Percentiles rank a stretch among this genome's conserved stretches.
These are phyloP conservation scores for Annulohypoxylon truncatum DNA, from an alignment of 2,329 filamentous ascomycete species.

Conservation along the genomic window DNA sequence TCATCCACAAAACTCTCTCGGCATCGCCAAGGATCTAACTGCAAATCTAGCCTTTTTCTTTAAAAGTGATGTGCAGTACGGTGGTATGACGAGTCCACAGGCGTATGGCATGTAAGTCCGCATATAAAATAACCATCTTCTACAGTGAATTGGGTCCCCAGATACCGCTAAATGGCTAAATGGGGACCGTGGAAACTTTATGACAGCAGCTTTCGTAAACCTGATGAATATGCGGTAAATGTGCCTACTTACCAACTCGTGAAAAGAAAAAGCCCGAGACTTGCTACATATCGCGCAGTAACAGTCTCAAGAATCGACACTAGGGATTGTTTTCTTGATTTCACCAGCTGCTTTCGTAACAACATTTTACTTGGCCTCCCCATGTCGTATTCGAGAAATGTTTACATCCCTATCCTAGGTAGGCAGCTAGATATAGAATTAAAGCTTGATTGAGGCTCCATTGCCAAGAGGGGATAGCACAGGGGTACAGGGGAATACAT, in stretches of 20 bases:
- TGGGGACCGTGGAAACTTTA: conserved; percentile 30
- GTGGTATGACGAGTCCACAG: conserved; percentile 42
- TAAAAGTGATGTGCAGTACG: conserved; percentile 35
- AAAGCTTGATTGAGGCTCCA: conserved; percentile 34
- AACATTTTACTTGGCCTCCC: neutral
- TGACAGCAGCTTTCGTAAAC: conserved; percentile 13
- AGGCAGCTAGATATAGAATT: conserved; percentile 4
- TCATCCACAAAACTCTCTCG: conserved; percentile 45
- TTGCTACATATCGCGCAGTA: neutral
- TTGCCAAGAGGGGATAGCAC: conserved; percentile 19
- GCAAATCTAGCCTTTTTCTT: conserved; percentile 36
- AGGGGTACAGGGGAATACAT: conserved; percentile 22
- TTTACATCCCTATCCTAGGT: neutral
- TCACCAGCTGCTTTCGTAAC: neutral
- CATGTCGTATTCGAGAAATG: neutral
- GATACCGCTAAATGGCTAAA: conserved; percentile 31
- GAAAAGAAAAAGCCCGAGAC: neutral
- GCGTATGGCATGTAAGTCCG: conserved; percentile 34
- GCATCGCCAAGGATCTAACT: conserved; percentile 41
- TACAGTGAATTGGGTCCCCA: conserved; percentile 1
- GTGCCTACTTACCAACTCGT: neutral
- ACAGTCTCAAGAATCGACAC: neutral
- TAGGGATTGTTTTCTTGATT: neutral
- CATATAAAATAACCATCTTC: conserved; percentile 31
- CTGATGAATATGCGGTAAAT: conserved; percentile 16